phyloP scores from a whole-genome alignment of 139 green algal genomes.

The Deuterostichococcus epilithicus region DNA sequence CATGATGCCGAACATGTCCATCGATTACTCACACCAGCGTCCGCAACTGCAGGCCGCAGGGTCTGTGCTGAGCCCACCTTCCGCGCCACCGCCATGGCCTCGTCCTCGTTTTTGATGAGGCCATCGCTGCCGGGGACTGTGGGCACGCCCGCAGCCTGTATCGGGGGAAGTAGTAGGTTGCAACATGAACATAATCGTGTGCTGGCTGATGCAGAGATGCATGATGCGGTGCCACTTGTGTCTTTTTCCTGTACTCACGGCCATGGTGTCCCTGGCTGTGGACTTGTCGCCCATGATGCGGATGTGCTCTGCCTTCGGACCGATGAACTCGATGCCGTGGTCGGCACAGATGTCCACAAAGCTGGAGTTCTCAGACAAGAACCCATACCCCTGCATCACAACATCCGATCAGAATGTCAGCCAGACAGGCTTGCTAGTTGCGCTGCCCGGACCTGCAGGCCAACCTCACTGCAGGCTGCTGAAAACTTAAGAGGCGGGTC shows the following conservation, averaged over 20 bases:
- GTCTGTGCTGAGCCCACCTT: constrained; percentile 24
- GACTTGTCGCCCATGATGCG: constrained; percentile 95
- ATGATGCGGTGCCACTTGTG: background rate
- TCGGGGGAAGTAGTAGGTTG: background rate
- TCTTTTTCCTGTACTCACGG: constrained; percentile 27
- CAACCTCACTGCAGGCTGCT: background rate
- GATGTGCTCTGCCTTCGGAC: constrained; percentile 85
- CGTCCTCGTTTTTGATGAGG: constrained; percentile 65
- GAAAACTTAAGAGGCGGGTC: background rate
- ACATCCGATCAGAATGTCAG: background rate
- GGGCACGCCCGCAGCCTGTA: constrained; percentile 81
- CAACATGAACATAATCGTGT: background rate
- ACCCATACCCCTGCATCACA: constrained; percentile 84
- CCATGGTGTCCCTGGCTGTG: constrained; percentile 93
- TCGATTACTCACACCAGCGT: no score
- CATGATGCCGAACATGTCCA: no score
- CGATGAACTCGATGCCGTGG: constrained; percentile 96
- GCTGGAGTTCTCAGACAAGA: constrained; percentile 91
- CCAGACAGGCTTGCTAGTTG: no score
- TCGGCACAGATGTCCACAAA: constrained; percentile 97
- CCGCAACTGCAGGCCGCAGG: background rate
- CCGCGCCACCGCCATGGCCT: constrained; percentile 62
- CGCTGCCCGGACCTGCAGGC: no score
- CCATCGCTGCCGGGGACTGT: constrained; percentile 89
- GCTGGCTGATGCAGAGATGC: background rate